phyloP scores from a whole-genome alignment of 352 stramenopile genomes.

The Phytophthora pistaciae region DNA sequence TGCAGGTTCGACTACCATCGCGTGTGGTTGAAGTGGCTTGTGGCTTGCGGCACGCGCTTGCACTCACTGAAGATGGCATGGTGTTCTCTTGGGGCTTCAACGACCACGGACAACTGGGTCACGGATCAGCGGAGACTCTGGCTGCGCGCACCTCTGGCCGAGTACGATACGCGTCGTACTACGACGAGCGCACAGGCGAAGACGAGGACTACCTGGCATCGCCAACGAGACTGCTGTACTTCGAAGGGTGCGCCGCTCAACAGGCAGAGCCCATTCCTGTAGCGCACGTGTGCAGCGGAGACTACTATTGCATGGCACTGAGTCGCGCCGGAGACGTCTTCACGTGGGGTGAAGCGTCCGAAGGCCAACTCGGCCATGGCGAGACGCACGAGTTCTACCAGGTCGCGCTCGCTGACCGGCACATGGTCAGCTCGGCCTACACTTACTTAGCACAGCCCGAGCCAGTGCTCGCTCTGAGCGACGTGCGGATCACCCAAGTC shows the following conservation, averaged over 20 bases:
- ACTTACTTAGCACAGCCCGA: slow-evolving; percentile 74
- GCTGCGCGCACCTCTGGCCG: slow-evolving; percentile 47
- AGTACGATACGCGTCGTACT: slow-evolving; percentile 51
- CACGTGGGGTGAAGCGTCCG: slow-evolving; percentile 78
- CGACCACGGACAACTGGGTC: slow-evolving; percentile 79
- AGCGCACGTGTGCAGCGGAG: slow-evolving; percentile 62
- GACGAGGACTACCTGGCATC: slow-evolving; percentile 52
- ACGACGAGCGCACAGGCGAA: slow-evolving; percentile 58
- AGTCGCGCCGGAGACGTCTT: slow-evolving; percentile 77
- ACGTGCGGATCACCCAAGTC: slow-evolving; percentile 53
- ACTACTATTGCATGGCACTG: slow-evolving; percentile 74
- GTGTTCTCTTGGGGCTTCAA: slow-evolving; percentile 84
- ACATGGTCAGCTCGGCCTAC: slow-evolving; percentile 76
- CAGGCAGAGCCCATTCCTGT: slow-evolving; percentile 75
- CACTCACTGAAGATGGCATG: slow-evolving; percentile 61
- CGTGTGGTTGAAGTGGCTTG: slow-evolving; percentile 42
- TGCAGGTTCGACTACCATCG: slow-evolving; percentile 43
- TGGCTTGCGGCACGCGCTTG: slow-evolving; percentile 64
- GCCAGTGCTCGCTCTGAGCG: slow-evolving; percentile 61
- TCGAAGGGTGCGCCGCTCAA: slow-evolving; percentile 57
- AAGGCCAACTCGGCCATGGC: slow-evolving; percentile 75
- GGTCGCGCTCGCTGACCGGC: slow-evolving; percentile 67
- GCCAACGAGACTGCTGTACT: slow-evolving; percentile 70
- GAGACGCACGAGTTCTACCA: slow-evolving; percentile 62
- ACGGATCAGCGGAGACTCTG: slow-evolving; percentile 59